Conservation (phyloP, 2,329 filamentous ascomycete species). For the Colletotrichum sp. region DNA sequence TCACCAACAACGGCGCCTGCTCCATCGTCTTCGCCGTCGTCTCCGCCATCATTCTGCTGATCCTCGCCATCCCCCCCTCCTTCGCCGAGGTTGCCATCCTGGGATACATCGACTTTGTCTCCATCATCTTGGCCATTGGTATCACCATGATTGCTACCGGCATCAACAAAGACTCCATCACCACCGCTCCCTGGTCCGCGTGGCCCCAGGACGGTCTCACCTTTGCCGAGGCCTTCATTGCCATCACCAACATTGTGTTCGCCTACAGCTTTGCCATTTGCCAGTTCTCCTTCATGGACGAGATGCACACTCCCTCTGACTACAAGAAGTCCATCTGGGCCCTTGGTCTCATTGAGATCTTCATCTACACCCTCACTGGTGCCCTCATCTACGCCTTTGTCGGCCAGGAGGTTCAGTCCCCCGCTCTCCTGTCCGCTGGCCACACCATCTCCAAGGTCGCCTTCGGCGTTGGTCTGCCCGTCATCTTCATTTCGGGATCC, state of each 20-base stretch:
- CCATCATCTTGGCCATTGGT: conserved; percentile 66
- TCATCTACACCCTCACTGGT: conserved; percentile 70
- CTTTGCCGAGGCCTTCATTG: conserved; percentile 62
- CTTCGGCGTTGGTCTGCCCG: conserved; percentile 73
- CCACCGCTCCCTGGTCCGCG: conserved; percentile 42
- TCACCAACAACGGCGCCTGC: conserved; percentile 61
- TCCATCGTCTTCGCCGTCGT: conserved; percentile 50
- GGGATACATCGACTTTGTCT: conserved; percentile 62
- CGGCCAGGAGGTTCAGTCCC: conserved; percentile 66
- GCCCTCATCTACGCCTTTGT: conserved; percentile 74
- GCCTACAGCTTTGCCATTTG: conserved; percentile 66
- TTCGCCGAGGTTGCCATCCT: conserved; percentile 55
- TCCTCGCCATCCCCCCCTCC: conserved; percentile 51
- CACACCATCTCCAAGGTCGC: conserved; percentile 66
- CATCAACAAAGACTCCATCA: conserved; percentile 37
- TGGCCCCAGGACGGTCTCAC: conserved; percentile 50
- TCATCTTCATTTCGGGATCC: conserved; percentile 76
- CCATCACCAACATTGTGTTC: conserved; percentile 73
- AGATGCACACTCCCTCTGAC: conserved; percentile 55
- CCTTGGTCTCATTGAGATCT: conserved; percentile 66
- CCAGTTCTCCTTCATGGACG: conserved; percentile 59
- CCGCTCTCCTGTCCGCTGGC: conserved; percentile 71
- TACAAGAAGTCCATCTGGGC: conserved; percentile 62
- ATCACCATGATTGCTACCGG: conserved; percentile 72
- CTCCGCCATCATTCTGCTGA: conserved; percentile 49